phyloP scores from a whole-genome alignment of 2,329 filamentous ascomycete genomes.

The Penicillium glabrum region DNA sequence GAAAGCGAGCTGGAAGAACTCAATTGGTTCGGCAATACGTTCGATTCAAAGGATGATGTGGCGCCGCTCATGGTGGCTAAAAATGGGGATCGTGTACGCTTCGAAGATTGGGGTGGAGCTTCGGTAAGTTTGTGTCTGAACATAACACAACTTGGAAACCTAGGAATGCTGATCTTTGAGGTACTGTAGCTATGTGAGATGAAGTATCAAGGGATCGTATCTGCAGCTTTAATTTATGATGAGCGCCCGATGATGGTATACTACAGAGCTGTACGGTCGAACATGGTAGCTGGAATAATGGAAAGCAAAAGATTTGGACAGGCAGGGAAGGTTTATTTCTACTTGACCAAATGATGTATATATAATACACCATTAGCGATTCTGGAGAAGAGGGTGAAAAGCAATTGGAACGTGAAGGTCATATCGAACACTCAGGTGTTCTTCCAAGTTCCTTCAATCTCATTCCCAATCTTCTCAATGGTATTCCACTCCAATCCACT shows the following conservation, averaged over 20 bases:
- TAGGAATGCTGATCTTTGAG: neutral
- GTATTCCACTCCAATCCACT: slow-evolving; percentile 38
- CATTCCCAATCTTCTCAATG: slow-evolving; percentile 29
- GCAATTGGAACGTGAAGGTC: too few relatives aligned
- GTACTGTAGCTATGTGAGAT: slow-evolving; percentile 9
- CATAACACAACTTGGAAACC: neutral
- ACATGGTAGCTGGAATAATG: slow-evolving; percentile 13
- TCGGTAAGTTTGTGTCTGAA: slow-evolving; percentile 6
- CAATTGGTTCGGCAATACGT: slow-evolving; percentile 35
- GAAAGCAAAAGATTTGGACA: slow-evolving; percentile 13
- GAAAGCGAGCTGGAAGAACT: slow-evolving; percentile 21
- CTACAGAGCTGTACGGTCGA: slow-evolving; percentile 12
- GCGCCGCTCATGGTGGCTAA: slow-evolving; percentile 28
- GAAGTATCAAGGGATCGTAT: slow-evolving; percentile 14
- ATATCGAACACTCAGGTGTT: neutral
- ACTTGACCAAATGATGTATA: slow-evolving; percentile 10
- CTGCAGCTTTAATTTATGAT: slow-evolving; percentile 16
- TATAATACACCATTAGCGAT: neutral
- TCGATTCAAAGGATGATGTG: slow-evolving; percentile 29
- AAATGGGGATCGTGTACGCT: slow-evolving; percentile 10
- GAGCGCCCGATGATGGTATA: slow-evolving; percentile 13
- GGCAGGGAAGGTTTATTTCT: slow-evolving; percentile 14
- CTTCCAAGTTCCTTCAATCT: slow-evolving; percentile 18
- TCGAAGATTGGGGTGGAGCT: slow-evolving; percentile 16
- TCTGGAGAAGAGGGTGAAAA: neutral